Conservation (phyloP, 2,329 filamentous ascomycete species). For the Diaporthe humulicola region DNA sequence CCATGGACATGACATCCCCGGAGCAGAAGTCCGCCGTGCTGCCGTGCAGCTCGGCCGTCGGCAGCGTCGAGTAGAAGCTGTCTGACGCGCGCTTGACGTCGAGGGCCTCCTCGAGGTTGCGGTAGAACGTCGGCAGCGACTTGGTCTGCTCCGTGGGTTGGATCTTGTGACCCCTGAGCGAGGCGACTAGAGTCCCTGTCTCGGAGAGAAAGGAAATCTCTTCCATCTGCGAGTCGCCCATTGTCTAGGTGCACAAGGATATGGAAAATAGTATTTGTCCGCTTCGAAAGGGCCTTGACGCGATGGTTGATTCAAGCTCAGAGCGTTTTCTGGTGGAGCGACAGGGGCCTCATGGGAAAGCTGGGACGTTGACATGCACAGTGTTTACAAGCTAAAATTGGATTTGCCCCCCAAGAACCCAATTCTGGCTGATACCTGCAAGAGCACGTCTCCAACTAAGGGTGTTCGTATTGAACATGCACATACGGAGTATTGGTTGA, state of each 20-base stretch:
- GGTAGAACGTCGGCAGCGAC: constrained; percentile 41
- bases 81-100: constrained; percentile 45
- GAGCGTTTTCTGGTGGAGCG: background rate
- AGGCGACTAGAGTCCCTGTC: background rate
- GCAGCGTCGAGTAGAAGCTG: constrained; percentile 46
- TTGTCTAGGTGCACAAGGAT: background rate
- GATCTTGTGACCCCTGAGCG: constrained; percentile 2
- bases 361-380: background rate
- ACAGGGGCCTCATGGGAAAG: background rate
- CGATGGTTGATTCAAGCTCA: background rate
- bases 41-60: constrained; percentile 45
- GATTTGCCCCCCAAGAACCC: background rate
- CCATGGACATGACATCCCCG: background rate
- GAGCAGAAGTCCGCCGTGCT: background rate
- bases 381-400: background rate
- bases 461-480: background rate
- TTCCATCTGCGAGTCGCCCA: background rate
- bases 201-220: background rate
- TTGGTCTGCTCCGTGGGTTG: constrained; percentile 8
- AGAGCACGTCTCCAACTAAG: background rate
- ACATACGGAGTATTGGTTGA: background rate
- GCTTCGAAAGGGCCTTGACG: background rate
- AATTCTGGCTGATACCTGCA: background rate
- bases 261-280: background rate
- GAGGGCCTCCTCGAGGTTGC: constrained; percentile 51